Base-by-base conservation (phyloP, 2,329 filamentous ascomycete genomes). In the Boeremia exigua region DNA sequence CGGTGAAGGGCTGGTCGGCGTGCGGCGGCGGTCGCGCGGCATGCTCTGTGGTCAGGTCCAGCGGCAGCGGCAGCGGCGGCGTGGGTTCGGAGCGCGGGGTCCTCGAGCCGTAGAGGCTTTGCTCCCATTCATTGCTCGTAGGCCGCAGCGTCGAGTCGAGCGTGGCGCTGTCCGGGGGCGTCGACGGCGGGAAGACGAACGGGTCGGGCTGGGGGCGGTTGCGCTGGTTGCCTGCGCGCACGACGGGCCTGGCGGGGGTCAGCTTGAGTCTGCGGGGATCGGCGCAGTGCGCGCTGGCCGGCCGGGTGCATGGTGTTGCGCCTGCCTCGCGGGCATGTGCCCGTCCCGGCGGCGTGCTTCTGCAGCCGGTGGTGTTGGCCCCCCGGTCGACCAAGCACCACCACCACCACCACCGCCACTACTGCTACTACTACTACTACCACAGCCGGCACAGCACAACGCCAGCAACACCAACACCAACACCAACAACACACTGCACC, bases 181-280 rank as follows among this genome's bases (percentile, higher is more conserved):
- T 75, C 58, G 72, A 68, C 23, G 72, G 70, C n/a, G 72, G 74
- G 58, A 76, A 74, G 66, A 74, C 66, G 58, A 76, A 75, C 46
- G 75, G 69, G 40, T 73, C 69, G 25, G 71, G 72, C 48, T 65
- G 61, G 7, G 71, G 65, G 29, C 63, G 73, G 29, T 51, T 58
- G 56, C 74, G 71, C 56, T 74, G 71, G 57, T 74, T 69, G 27
- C 63, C 71, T 42, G 73, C 46, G 59, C 73, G 75, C 34, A 72
- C 69, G 15, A 74, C 65, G 42, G 75, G 75, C 56, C 74, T 76
- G 67, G 40, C 36, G 52, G 23, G 36, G 15, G 53, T 56, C 19
- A 56, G 53, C 53, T n/a, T 15, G 40, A 3, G 39, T 36, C n/a
- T 3, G 6, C 7, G 28, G 11, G 2, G 23, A 33, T 19, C 23